Conservation (phyloP, 495 filamentous ascomycete genomes). For the Opeltia flavorubescens region DNA sequence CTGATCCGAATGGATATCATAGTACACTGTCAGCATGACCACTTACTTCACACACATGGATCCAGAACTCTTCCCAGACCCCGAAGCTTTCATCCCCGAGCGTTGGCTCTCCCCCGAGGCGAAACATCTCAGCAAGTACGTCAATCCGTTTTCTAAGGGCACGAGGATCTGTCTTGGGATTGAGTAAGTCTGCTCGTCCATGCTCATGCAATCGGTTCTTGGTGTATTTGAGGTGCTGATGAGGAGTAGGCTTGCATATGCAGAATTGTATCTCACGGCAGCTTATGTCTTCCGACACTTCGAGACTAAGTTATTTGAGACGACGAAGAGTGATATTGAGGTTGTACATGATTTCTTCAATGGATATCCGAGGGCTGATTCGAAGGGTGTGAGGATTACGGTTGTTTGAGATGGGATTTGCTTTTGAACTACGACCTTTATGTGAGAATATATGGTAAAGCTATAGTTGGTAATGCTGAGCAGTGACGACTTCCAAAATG, state of each 20-base stretch:
- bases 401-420: no score
- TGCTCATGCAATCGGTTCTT: not conserved
- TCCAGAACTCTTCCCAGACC: slow-evolving; percentile 12
- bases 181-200: slow-evolving; percentile 19
- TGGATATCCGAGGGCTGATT: not conserved
- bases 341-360: slow-evolving; percentile 1
- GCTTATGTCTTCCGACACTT: slow-evolving; percentile 27
- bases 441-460: no score
- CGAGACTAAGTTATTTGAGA: slow-evolving; percentile 21
- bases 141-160: slow-evolving; percentile 32
- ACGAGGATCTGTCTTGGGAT: slow-evolving; percentile 32
- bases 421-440: no score
- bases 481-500: no score
- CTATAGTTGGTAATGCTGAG: no score
- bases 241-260: slow-evolving; percentile 22
- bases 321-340: slow-evolving; percentile 22
- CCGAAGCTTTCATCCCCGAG: slow-evolving; percentile 24
- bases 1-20: not conserved
- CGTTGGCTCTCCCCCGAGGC: slow-evolving; percentile 28
- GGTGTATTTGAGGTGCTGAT: not conserved
- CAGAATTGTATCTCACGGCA: slow-evolving; percentile 26
- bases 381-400: slow-evolving; percentile 9
- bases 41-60: slow-evolving; percentile 33
- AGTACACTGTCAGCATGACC: slow-evolving; percentile 34
- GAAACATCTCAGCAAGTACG: slow-evolving; percentile 19